Base-by-base conservation (phyloP, 805 yeast species). In the Candida sakaeoensis region DNA sequence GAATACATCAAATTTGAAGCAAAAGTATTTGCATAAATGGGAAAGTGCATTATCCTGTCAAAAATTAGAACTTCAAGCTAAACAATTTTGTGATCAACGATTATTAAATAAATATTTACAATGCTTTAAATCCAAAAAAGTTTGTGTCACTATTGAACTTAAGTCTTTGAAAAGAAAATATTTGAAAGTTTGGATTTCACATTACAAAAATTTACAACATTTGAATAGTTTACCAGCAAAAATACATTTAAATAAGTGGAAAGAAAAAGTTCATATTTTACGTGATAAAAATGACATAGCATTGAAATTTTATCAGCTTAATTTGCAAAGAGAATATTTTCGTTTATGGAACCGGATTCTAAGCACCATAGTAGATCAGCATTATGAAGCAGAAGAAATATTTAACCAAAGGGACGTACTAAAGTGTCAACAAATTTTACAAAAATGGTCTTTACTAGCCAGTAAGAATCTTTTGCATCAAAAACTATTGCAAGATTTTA, bases 401-500 rank as follows among this genome's bases (percentile, higher is more conserved):
- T 3, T n/a, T 5, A 3, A 4, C 2, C 15, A 14, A 19, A 23
- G 23, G n/a, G 37, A 34, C 8, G 37, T 22, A 2, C 15, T 23
- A 6, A 12, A 13, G 10, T 24, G 37, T 34, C 30, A 16, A 16
- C 29, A 25, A 25, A 34, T 34, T 5, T 16, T 34, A 16, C 23
- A 21, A 24, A 34, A 34, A 16, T 34, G 37, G 37, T 34, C 37
- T 7, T 25, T 25, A 25, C 10, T 14, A 14, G 13, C 12, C 5
- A 24, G 13, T 12, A 34, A 17, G 25, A 24, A 17, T 7, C 25
- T 16, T 5, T 14, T 34, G 12, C 15, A 34, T 34, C 23, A 34
- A 17, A 34, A 34, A 7, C 8, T 34, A 7, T 12, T 37, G 15
- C 21, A 17, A 29, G 44, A 36, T 40, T 45, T 3, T 58, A 60